These are phyloP conservation scores for Fraxinus platypoda DNA, from an alignment of 305 asterid genomes.

Conservation along the genomic window DNA sequence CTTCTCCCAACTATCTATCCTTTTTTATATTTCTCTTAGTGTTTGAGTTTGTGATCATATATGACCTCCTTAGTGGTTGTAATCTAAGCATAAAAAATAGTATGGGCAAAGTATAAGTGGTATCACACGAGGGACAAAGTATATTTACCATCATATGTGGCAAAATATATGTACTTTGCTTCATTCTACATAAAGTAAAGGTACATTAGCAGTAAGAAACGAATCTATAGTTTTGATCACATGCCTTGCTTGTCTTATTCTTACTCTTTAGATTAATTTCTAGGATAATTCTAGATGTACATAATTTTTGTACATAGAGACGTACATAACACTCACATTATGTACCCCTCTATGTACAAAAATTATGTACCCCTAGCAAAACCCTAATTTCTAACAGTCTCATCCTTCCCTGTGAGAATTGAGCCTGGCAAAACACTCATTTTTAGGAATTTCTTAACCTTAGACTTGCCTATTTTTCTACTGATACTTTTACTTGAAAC, in stretches of 20 bases:
- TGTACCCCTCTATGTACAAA: no score
- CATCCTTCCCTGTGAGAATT: neutral
- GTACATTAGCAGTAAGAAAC: neutral
- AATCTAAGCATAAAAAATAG: neutral
- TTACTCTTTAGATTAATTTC: neutral
- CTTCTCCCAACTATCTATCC: neutral
- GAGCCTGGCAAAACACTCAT: neutral
- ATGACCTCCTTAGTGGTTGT: neutral
- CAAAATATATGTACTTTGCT: neutral
- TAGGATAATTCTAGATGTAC: no score
- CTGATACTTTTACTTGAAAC: neutral
- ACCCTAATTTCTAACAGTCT: neutral
- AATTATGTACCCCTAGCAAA: no score
- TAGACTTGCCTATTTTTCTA: neutral
- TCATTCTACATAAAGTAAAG: neutral
- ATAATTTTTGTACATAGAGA: no score
- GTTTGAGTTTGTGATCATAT: neutral
- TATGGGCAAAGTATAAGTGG: neutral
- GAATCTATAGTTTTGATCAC: neutral
- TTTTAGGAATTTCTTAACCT: neutral
- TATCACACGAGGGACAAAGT: neutral
- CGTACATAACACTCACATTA: no score
- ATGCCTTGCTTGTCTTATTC: neutral
- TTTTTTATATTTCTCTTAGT: neutral
- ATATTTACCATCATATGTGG: neutral